Evolutionary conservation across 2,329 filamentous ascomycete genomes (phyloP).

Genomic region (Apiospora rasikravindrae): DNA sequence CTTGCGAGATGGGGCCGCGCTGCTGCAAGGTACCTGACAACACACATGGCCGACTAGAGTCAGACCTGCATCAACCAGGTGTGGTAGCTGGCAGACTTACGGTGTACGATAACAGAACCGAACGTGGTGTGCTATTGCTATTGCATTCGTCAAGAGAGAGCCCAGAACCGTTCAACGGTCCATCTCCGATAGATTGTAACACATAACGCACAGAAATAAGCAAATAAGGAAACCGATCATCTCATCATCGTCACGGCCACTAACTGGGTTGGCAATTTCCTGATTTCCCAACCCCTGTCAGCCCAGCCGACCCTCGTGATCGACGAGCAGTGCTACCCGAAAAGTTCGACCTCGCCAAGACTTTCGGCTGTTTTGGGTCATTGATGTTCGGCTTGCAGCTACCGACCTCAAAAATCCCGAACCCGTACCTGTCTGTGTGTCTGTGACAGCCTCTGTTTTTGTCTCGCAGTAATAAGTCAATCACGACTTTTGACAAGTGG

Average conservation of each 20-base stretch:
- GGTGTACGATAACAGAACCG: slow-evolving; percentile 3
- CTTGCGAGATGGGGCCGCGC: neutral
- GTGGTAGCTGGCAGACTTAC: slow-evolving; percentile 7
- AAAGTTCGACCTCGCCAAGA: neutral
- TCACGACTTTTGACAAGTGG: neutral
- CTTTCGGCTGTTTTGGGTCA: neutral
- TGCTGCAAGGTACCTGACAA: slow-evolving; percentile 16
- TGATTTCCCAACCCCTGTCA: neutral
- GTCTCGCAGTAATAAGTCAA: slow-evolving; percentile 4
- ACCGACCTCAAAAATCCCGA: neutral
- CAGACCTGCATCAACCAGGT: neutral
- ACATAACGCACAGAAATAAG: slow-evolving; percentile 1
- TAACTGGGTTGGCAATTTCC: neutral
- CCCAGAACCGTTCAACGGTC: slow-evolving; percentile 10
- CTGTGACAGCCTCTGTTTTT: neutral
- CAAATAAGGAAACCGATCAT: neutral
- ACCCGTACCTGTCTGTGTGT: neutral
- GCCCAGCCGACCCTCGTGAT: slow-evolving; percentile 7
- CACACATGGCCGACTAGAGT: slow-evolving; percentile 8
- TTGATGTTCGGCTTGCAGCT: neutral
- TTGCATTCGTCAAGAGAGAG: neutral
- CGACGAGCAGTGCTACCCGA: neutral
- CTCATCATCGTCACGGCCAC: neutral
- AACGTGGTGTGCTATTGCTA: neutral
- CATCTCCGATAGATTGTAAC: neutral